Percentiles rank a stretch among this genome's conserved stretches.
Conservation (phyloP, 331 rosid genomes). For the Pyrus hybrid region DNA sequence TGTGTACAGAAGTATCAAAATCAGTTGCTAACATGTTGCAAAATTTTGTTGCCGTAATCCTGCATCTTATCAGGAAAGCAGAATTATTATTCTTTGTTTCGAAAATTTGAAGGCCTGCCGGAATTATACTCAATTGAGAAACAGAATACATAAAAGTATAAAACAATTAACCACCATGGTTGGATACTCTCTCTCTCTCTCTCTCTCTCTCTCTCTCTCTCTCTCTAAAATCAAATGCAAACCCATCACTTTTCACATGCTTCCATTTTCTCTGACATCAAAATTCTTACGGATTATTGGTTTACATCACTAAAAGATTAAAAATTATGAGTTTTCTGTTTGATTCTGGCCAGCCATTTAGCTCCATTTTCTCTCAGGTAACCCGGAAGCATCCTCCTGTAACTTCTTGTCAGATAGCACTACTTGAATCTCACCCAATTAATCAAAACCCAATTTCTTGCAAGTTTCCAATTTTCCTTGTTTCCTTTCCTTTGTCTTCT, state of each 20-base stretch:
- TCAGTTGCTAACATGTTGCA: not conserved
- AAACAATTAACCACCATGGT: too few species aligned
- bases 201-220: not conserved
- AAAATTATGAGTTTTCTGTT: not conserved
- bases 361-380: not conserved
- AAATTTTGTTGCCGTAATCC: not conserved
- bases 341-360: not conserved
- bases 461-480: not conserved
- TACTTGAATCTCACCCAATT: not conserved
- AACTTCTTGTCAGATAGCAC: not conserved
- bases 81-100: not conserved
- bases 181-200: too few species aligned
- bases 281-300: not conserved
- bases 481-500: slow-evolving; percentile 3
- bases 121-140: too few species aligned
- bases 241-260: slow-evolving; percentile 7
- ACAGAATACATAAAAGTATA: too few species aligned
- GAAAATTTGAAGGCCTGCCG: too few species aligned
- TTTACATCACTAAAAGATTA: not conserved
- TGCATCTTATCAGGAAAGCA: not conserved
- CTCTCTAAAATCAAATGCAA: not conserved
- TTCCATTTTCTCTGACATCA: not conserved
- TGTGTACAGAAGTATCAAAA: not conserved
- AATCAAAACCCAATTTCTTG: not conserved
- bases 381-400: not conserved